Evolutionary conservation across 2,329 filamentous ascomycete species (phyloP), one percentile per base, ranked within the genome.

Genomic region (Calonectria fujianensis): DNA sequence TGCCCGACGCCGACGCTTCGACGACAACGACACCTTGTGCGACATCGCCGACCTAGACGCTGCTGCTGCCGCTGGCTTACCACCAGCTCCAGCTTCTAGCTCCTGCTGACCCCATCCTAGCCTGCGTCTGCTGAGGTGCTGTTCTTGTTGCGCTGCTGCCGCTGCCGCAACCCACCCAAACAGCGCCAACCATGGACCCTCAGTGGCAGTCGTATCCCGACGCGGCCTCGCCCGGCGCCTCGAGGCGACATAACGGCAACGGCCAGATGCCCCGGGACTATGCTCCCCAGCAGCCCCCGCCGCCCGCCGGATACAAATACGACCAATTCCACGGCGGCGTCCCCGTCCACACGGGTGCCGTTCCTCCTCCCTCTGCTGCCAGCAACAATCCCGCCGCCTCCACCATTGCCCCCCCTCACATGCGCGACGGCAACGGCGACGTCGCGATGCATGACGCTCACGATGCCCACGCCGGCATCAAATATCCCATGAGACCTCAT

Each of bases 371-470:
- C 57, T 79, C 81, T 75, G 76, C 82, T 82, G 78, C 84, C 84
- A 78, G 86, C 86, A 75, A 86, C 87, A 85, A 90, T 80, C 87
- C 92, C 82, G 88, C 89, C 74, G 88, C 89, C 50, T 93, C 93
- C 72, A 89, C 92, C 76, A 87, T 91, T 82, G 76, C 79, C 73
- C 89, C 89, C 77, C 88, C 90, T 79, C 90, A 92, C 81, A 85
- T 90, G 81, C 93, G 93, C 87, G 93, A 95, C 86, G 91, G 91
- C 78, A 95, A 94, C 83, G 91, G 93, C 81, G 94, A 96, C 86
- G 90, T 95, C 73, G 88, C 93, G 75, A 98, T 98, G 96, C 95
- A 97, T 85, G 96, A 98, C 85, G 88, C 92, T 75, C 90, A 90
- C 78, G 96, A 98, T 85, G 92, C 94, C 63, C 97, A 97, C 86